A percentile compares a stretch with the other conserved stretches of the same genome.
These are phyloP conservation scores for Fragaria vesca DNA, from an alignment of 306 rosid species.

Conservation along the genomic window DNA sequence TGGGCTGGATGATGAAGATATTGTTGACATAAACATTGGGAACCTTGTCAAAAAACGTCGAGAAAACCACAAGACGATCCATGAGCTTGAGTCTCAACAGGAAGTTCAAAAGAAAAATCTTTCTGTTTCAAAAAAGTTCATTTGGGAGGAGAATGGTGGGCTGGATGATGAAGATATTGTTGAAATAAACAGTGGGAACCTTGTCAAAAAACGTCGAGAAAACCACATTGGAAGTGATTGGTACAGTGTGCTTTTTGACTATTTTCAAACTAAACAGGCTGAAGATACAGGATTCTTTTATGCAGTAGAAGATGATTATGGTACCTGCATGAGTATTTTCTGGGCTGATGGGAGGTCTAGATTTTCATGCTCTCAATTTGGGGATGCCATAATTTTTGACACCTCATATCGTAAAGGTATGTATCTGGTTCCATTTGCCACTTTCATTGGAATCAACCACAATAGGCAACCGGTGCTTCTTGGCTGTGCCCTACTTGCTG, in stretches of 20 bases:
- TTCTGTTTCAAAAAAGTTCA: conserved; percentile 53
- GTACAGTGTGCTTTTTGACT: conserved; percentile 70
- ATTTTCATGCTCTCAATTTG: conserved; percentile 88
- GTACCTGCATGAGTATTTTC: conserved; percentile 84
- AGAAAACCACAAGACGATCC: conserved; percentile 58
- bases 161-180: conserved; percentile 56
- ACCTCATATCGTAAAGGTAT: conserved; percentile 74
- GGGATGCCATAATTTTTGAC: conserved; percentile 76
- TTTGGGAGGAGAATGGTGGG: conserved; percentile 59
- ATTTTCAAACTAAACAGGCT: conserved; percentile 80
- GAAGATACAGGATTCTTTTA: conserved; percentile 96
- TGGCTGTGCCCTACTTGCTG: conserved; percentile 88
- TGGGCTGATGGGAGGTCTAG: conserved; percentile 99
- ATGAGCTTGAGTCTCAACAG: conserved; percentile 52
- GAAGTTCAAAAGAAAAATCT: conserved; percentile 40
- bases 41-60: conserved; percentile 53
- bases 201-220: conserved; percentile 57
- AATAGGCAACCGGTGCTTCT: conserved; percentile 94
- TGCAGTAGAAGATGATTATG: conserved; percentile 71
- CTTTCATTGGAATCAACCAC: conserved; percentile 90
- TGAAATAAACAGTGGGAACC: conserved; percentile 48
- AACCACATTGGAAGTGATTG: conserved; percentile 81
- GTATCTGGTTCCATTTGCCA: conserved; percentile 78
- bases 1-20: conserved; percentile 56
- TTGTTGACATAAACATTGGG: conserved; percentile 53